Evolutionary conservation across 83 land plant genomes (phyloP), one percentile per base, ranked within the genome.

Genomic region (Picea engelmannii): DNA sequence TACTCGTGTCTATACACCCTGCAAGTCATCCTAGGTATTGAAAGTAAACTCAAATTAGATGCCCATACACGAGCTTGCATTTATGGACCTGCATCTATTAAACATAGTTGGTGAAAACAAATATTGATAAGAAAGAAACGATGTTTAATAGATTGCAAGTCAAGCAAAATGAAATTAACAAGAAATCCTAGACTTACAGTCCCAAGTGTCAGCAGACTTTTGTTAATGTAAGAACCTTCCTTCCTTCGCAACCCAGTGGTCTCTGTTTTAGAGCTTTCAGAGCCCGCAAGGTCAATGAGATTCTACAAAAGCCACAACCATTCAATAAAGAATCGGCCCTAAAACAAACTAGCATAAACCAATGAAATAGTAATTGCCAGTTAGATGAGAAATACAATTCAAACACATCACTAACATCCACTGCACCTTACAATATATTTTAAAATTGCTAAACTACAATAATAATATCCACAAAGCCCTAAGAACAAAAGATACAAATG

Each of bases 201-300:
- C 24, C 90, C 90, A 78, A 88, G 90, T n/a, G 90, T 87, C 23
- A 88, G 79, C 70, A 87, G 84, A 66, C 90, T 88, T 62, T 88
- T 88, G 78, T 88, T 88, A 16, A 88, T 88, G 49, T 83, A 88
- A 66, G 90, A 88, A 69, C 90, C 90, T 78, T 88, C 90, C 76
- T 88, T 88, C 25, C 90, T 62, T 42, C 90, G 58, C 67, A 88
- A 81, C 11, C 90, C 90, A 35, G 90, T 87, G 13, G 90, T 88
- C 66, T 88, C 90, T 60, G 90, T 84, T 79, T 88, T 88, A 3
- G 90, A 88, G 80, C 90, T 88, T 77, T 88, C 90, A 77, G 90
- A 88, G 13, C 90, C 90, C 1, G 90, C 90, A 66, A 88, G 86
- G 31, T 88, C 90, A 84, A 88, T 88, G 64, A 88, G 86, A 79